Base-by-base conservation (phyloP, 1,284 basidiomycete genomes). In the Polyporus tsugae region DNA sequence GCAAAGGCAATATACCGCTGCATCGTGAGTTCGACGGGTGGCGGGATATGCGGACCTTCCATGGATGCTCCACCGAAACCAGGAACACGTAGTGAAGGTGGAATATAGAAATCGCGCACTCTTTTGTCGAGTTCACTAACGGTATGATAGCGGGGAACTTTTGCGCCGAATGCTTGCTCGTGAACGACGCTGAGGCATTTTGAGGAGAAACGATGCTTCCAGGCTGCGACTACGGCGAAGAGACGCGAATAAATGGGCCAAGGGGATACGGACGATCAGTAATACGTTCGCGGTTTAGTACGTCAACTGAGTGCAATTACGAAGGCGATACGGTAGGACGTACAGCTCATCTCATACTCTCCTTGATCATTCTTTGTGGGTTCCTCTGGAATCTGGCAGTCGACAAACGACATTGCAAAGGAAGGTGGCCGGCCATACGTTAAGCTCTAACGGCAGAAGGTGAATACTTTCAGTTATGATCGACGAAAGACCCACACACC, bases 391-490 rank as follows among this genome's bases (percentile, higher is more conserved):
- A 89, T 80, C 72, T 86, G 85, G 69, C 83, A 84, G 75, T 92
- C 89, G 72, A 91, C 84, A 75, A 91, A 89, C 5, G 85, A 79
- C 63, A 84, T 81, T 5, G 86, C 84, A 66, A 91, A 85, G 17
- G 89, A 91, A 4, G 89, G 90, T 13, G 88, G 91, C 29, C 89
- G 84, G 63, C 89, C 91, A 78, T 87, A 92, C n/a, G 89, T 91
- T 70, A 91, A 79, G 74, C 88, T 91, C 90, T 91, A 74, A 62
- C 19, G 42, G 33, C 71, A 62, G 41, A 62, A 57, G 69, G 15
- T 36, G 52, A 15, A 17, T 15, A 57, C 13, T 11, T 41, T 19
- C 9, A 10, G 15, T 5, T 19, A 35, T 29, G 33, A 60, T 41
- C 22, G 13, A 29, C 36, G 49, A 59, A 68, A 49, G 46, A 29